Base-by-base conservation (phyloP, 352 stramenopile genomes). In the Pythium monospermum region DNA sequence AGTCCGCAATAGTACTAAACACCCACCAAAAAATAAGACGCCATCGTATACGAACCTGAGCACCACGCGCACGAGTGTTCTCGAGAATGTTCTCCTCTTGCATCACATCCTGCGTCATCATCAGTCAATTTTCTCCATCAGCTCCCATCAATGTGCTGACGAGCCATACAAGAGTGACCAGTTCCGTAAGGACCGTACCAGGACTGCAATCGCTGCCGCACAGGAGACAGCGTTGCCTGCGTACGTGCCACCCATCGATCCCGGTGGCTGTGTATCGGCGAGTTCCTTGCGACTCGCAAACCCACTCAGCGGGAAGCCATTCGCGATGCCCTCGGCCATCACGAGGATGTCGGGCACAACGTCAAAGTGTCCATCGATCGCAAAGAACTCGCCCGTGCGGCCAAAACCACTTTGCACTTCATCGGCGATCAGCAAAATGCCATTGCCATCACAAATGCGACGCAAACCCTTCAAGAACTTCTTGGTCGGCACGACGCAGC, bases 321-420 rank as follows among this genome's bases (percentile, higher is more conserved):
- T 89, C 2, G 87, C 92, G 57, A 98, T 96, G 21, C 90, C 90
- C 68, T 98, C 97, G 56, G 92, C 92, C 64, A 96, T 96, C 19
- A 90, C 74, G 27, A 97, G 57, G 51, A 98, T 96, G 62, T 98
- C 92, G n/a, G 92, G 89, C 31, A 83, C 62, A 2, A 96, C 75
- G 52, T 93, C 70, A 41, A 83, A 83, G 59, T 94, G 66, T 47
- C 89, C 69, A 57, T 96, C 65, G 28, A 93, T 89, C 32, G 90
- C 86, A 63, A 92, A 96, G 66, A 92, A 81, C 25, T 83, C 76
- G 31, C 86, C 87, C 23, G 85, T 96, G 30, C 88, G 76, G 26
- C 73, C 91, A 60, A 95, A 94, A 13, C 90, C 92, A 33, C 77
- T 90, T 62, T 98, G 91, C 27, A 98, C 82, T 63, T 97, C 91